These are phyloP conservation scores for Westerdykella ornata DNA, from an alignment of 2,329 filamentous ascomycete species.

Conservation along the genomic window DNA sequence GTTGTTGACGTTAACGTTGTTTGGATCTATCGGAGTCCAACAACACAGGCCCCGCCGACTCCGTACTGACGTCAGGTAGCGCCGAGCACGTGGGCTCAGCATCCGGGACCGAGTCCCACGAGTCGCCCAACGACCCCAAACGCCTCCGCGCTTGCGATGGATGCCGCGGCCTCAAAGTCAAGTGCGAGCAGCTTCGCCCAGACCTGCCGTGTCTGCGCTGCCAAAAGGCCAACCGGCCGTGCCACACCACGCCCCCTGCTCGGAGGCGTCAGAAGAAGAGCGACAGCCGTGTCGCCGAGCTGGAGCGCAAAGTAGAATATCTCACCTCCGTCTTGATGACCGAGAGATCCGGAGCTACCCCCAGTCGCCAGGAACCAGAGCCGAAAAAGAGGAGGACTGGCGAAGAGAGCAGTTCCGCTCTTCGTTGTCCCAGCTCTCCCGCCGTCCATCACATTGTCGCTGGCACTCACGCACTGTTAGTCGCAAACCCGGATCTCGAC, in stretches of 20 bases:
- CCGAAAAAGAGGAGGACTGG: constrained; percentile 29
- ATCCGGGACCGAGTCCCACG: constrained; percentile 18
- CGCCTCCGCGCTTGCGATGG: constrained; percentile 44
- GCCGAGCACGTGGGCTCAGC: too few species aligned
- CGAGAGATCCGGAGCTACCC: too few species aligned
- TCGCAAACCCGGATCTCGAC: too few species aligned
- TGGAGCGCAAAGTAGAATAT: constrained; percentile 89
- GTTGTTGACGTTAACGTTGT: too few species aligned
- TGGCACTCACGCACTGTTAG: too few species aligned
- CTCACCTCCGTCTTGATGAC: constrained; percentile 50
- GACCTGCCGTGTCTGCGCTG: constrained; percentile 60
- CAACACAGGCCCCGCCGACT: too few species aligned
- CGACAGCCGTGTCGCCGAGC: constrained; percentile 78
- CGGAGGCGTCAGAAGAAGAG: constrained; percentile 87
- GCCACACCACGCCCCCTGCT: constrained; percentile 56
- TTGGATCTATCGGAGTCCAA: too few species aligned
- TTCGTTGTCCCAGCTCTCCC: constrained; percentile 18
- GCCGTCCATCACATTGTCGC: neutral
- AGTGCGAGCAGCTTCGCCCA: constrained; percentile 66
- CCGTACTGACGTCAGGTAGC: too few species aligned
- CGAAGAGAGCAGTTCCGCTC: constrained; percentile 21
- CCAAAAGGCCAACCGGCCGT: constrained; percentile 69
- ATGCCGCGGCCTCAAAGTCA: constrained; percentile 40
- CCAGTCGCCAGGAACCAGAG: constrained; percentile 14
- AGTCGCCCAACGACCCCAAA: constrained; percentile 38